Percentiles rank a stretch among this genome's conserved stretches.
Evolutionary conservation across 495 filamentous ascomycete species (phyloP).

Genomic region (Trichoderma erinaceum): DNA sequence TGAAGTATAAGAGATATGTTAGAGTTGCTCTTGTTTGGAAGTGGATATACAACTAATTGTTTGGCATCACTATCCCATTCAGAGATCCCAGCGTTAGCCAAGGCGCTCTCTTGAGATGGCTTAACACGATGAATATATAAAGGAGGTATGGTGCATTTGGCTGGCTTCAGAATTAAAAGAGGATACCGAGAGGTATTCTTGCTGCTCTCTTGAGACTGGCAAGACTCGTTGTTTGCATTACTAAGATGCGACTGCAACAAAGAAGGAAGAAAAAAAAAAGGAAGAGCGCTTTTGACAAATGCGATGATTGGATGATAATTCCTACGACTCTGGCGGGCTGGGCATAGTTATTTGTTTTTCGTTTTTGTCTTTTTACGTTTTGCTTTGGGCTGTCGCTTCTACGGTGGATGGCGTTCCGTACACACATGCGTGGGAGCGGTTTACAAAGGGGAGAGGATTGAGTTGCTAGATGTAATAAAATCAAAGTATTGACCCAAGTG

Average conservation of each 20-base stretch:
- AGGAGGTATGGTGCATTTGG: too few species aligned
- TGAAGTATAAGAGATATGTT: background rate
- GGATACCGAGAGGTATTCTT: background rate
- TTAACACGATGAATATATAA: background rate
- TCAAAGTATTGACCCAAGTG: background rate
- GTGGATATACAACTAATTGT: background rate
- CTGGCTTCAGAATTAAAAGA: too few species aligned
- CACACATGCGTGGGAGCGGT: background rate
- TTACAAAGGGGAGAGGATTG: background rate
- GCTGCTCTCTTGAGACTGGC: background rate
- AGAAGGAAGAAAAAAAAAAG: background rate
- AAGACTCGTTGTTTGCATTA: background rate
- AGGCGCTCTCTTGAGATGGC: background rate
- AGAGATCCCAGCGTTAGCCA: background rate
- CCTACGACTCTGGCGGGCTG: background rate
- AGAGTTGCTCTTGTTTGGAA: background rate
- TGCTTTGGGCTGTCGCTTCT: background rate
- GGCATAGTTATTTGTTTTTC: background rate
- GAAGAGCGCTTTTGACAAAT: background rate
- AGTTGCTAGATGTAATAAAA: conserved; percentile 6
- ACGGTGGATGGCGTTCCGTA: conserved; percentile 8
- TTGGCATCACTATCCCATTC: background rate
- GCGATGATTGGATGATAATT: conserved; percentile 9
- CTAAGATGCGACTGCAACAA: background rate
- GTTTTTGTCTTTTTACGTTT: background rate